A percentile compares a stretch with the other conserved stretches of the same genome.
Evolutionary conservation across 2,329 filamentous ascomycete genomes (phyloP).

Genomic region (Scytalidium lignicola): DNA sequence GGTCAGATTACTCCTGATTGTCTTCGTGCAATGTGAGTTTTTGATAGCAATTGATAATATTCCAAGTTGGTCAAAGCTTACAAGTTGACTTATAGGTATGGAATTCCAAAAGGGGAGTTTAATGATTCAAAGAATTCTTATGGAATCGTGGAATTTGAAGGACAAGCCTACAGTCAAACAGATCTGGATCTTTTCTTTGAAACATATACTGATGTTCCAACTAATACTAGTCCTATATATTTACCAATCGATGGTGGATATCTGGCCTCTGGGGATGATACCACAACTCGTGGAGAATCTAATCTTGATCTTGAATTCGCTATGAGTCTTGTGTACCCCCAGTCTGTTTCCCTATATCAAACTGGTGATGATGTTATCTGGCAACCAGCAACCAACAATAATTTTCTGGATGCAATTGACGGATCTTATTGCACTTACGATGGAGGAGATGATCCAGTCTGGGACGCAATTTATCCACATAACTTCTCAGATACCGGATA

Average conservation of each 20-base stretch:
- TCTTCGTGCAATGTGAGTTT: neutral
- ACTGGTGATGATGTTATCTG: constrained; percentile 30
- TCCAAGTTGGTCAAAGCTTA: neutral
- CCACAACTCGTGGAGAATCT: constrained; percentile 24
- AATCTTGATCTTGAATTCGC: constrained; percentile 35
- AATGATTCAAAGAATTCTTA: constrained; percentile 40
- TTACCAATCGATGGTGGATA: constrained; percentile 1
- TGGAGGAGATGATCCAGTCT: constrained; percentile 34
- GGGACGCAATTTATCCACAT: constrained; percentile 33
- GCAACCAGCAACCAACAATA: constrained; percentile 13
- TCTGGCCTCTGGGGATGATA: constrained; percentile 10
- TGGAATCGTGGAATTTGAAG: constrained; percentile 51
- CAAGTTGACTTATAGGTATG: neutral
- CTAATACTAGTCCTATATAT: constrained; percentile 34
- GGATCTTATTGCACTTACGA: constrained; percentile 40
- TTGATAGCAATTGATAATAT: too few species aligned
- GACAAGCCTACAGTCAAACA: constrained; percentile 46
- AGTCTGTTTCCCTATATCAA: constrained; percentile 45
- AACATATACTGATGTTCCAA: constrained; percentile 36
- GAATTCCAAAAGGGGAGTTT: constrained; percentile 28
- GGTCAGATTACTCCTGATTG: neutral
- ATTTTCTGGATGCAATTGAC: constrained; percentile 37
- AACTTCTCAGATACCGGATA: constrained; percentile 25
- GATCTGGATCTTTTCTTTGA: constrained; percentile 46
- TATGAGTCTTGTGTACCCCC: constrained; percentile 46